These are phyloP conservation scores for Coniochaeta sp. DNA, from an alignment of 2,329 filamentous ascomycete species.

Conservation along the genomic window DNA sequence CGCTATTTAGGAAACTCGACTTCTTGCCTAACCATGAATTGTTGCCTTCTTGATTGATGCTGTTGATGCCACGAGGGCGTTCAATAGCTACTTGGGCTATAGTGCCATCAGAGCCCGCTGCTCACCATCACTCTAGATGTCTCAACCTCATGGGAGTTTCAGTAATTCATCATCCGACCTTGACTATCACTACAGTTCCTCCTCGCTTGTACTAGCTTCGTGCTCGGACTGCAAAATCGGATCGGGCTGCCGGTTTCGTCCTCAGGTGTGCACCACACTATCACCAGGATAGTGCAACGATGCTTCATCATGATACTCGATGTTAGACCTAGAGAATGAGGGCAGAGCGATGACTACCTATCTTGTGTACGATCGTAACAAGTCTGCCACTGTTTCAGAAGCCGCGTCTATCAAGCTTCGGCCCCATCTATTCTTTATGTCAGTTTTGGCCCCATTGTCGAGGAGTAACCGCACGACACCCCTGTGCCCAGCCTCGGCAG, in stretches of 20 bases:
- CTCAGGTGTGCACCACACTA: background rate
- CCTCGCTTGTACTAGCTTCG: background rate
- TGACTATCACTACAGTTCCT: too few relatives aligned
- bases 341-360: background rate
- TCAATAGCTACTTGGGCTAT: too few relatives aligned
- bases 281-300: background rate
- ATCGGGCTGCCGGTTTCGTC: background rate
- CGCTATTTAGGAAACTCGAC: constrained; percentile 61
- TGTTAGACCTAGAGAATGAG: background rate
- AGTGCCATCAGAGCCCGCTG: too few relatives aligned
- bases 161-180: too few relatives aligned
- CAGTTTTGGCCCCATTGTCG: background rate
- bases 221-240: background rate
- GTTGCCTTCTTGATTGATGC: too few relatives aligned
- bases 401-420: background rate
- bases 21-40: too few relatives aligned
- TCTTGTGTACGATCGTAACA: background rate
- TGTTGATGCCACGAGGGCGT: background rate
- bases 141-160: too few relatives aligned
- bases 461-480: background rate
- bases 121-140: too few relatives aligned
- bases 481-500: background rate
- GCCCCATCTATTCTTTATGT: background rate
- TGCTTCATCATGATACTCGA: background rate
- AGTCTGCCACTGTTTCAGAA: background rate